These are phyloP conservation scores for Auricularia sp. DNA, from an alignment of 768 basidiomycete species.

Conservation along the genomic window DNA sequence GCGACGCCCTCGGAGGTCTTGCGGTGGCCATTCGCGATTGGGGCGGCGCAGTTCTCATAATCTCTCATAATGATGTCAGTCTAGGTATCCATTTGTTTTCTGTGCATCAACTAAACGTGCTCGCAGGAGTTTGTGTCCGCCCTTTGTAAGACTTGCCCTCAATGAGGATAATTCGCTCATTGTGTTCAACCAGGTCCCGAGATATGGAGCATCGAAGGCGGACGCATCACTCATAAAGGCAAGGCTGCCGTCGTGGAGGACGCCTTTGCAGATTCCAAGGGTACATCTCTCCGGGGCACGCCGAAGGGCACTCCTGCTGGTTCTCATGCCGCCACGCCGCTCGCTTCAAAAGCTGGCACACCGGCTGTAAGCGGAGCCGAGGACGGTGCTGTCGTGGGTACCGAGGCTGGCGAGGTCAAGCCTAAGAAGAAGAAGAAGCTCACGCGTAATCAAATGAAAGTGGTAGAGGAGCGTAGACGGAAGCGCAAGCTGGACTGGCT, in stretches of 20 bases:
- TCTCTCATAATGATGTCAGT: slow-evolving; percentile 74
- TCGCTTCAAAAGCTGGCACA: slow-evolving; percentile 59
- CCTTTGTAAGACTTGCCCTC: slow-evolving; percentile 46
- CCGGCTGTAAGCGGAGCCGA: slow-evolving; percentile 75
- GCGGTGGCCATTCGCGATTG: slow-evolving; percentile 93
- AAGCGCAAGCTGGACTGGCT: slow-evolving; percentile 77
- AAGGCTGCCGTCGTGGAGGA: slow-evolving; percentile 82
- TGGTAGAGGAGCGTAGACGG: slow-evolving; percentile 74
- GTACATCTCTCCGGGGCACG: slow-evolving; percentile 19
- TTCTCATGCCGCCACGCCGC: slow-evolving; percentile 62
- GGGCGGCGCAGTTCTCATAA: slow-evolving; percentile 91
- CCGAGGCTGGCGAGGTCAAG: slow-evolving; percentile 14
- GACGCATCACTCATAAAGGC: slow-evolving; percentile 78
- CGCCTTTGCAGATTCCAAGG: slow-evolving; percentile 57
- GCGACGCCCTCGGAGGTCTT: slow-evolving; percentile 89
- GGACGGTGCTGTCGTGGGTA: slow-evolving; percentile 32
- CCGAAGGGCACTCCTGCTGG: slow-evolving; percentile 63
- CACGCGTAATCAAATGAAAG: slow-evolving; percentile 86
- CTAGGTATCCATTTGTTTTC: neutral
- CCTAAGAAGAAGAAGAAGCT: slow-evolving; percentile 76
- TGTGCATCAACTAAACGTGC: neutral
- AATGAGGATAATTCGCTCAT: slow-evolving; percentile 11
- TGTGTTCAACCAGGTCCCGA: slow-evolving; percentile 53
- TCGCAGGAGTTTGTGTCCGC: slow-evolving; percentile 63
- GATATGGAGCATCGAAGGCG: slow-evolving; percentile 89